Evolutionary conservation across 768 basidiomycete species (phyloP).

Genomic region (Mycena epipterygia): DNA sequence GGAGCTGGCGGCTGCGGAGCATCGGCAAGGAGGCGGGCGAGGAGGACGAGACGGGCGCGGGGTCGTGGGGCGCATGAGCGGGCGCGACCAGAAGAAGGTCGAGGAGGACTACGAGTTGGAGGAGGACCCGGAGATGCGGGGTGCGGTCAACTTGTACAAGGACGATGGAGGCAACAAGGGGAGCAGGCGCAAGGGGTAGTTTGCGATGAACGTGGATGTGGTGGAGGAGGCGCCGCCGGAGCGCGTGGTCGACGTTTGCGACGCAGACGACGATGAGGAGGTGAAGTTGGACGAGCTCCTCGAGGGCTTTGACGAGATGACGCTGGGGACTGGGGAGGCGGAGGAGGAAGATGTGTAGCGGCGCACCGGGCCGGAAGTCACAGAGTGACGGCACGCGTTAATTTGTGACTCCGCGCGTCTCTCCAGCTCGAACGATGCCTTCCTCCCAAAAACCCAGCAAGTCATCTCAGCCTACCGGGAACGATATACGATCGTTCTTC

Average conservation of each 20-base stretch:
- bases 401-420: slow-evolving; percentile 25
- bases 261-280: slow-evolving; percentile 55
- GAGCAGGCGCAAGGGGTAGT: slow-evolving; percentile 53
- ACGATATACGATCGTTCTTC: slow-evolving; percentile 58
- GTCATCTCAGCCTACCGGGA: slow-evolving; percentile 44
- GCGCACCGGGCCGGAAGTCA: too few relatives aligned
- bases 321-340: slow-evolving; percentile 64
- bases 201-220: slow-evolving; percentile 79
- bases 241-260: slow-evolving; percentile 39
- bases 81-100: slow-evolving; percentile 91
- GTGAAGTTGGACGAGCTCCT: slow-evolving; percentile 88
- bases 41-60: slow-evolving; percentile 86
- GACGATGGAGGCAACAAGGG: slow-evolving; percentile 55
- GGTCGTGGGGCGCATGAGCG: slow-evolving; percentile 92
- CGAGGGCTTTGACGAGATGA: slow-evolving; percentile 95
- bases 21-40: slow-evolving; percentile 95
- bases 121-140: slow-evolving; percentile 93
- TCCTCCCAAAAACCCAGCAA: slow-evolving; percentile 29
- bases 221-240: slow-evolving; percentile 43
- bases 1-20: slow-evolving; percentile 90
- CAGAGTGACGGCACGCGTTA: slow-evolving; percentile 28
- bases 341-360: too few relatives aligned
- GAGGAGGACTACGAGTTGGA: slow-evolving; percentile 98
- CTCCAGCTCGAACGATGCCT: slow-evolving; percentile 6
- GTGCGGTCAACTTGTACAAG: slow-evolving; percentile 90